Evolutionary conservation across 2,329 filamentous ascomycete species (phyloP).

Genomic region (Hymenoscyphus scutula): DNA sequence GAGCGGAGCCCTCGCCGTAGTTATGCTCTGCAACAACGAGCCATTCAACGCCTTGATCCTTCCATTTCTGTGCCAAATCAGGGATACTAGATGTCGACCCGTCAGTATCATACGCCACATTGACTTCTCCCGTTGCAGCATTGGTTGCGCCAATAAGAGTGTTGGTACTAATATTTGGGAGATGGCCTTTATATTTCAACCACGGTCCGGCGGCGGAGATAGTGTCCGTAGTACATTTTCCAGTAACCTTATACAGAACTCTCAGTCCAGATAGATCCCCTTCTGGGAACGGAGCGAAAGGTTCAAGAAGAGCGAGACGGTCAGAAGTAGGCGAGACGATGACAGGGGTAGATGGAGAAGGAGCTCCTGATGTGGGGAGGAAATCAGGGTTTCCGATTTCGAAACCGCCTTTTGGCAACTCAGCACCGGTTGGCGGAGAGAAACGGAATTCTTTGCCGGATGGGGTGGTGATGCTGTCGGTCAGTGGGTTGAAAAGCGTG

Average conservation of each 20-base stretch:
- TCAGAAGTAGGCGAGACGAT: conserved; percentile 83
- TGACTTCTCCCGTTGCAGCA: conserved; percentile 87
- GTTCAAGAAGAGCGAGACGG: conserved; percentile 86
- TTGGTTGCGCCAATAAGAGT: conserved; percentile 95
- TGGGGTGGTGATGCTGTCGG: conserved; percentile 76
- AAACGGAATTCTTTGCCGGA: conserved; percentile 84
- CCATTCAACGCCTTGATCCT: conserved; percentile 72
- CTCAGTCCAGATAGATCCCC: conserved; percentile 73
- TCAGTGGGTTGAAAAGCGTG: conserved; percentile 95
- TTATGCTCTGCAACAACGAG: conserved; percentile 97
- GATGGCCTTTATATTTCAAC: conserved; percentile 99
- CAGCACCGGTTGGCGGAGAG: conserved; percentile 69
- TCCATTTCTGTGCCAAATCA: conserved; percentile 83
- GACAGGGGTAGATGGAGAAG: conserved; percentile 69
- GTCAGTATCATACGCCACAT: conserved; percentile 84
- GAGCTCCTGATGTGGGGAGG: conserved; percentile 67
- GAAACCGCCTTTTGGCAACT: conserved; percentile 64
- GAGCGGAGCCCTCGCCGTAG: conserved; percentile 87
- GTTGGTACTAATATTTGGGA: conserved; percentile 97
- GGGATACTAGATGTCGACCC: conserved; percentile 76
- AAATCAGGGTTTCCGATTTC: conserved; percentile 74
- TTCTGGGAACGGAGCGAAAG: conserved; percentile 79
- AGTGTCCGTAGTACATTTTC: conserved; percentile 98
- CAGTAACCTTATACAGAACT: conserved; percentile 93
- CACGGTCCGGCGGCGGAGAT: conserved; percentile 96